A percentile compares a stretch with the other conserved stretches of the same genome.
Conservation (phyloP, 2,329 filamentous ascomycete species). For the Fusarium falciforme region DNA sequence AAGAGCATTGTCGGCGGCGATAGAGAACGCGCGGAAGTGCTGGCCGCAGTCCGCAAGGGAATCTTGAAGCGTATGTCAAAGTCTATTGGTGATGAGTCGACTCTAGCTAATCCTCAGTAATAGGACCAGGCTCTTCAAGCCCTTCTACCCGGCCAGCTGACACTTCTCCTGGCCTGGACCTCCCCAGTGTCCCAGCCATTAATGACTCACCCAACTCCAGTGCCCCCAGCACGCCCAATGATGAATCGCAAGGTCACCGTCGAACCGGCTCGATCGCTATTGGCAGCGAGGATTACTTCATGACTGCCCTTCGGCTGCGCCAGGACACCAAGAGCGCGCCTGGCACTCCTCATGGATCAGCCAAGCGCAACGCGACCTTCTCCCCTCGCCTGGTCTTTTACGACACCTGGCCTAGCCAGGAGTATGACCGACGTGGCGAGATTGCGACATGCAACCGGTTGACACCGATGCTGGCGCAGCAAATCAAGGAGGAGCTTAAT, state of each 20-base stretch:
- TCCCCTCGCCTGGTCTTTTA: constrained; percentile 94
- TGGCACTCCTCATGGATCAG: constrained; percentile 76
- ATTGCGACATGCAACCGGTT: constrained; percentile 98
- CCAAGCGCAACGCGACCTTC: constrained; percentile 77
- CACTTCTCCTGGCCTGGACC: constrained; percentile 63
- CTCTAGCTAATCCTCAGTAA: constrained; percentile 24
- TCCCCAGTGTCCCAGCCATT: constrained; percentile 71
- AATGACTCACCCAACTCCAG: constrained; percentile 86
- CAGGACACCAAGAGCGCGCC: constrained; percentile 85
- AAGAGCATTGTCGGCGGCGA: constrained; percentile 95
- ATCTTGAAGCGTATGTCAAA: constrained; percentile 83
- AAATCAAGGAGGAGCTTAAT: constrained; percentile 99
- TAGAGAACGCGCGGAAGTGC: constrained; percentile 87
- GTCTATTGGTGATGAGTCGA: background rate
- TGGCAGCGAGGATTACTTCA: constrained; percentile 90
- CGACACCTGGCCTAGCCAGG: constrained; percentile 94
- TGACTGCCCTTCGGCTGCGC: constrained; percentile 77
- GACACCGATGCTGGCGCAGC: constrained; percentile 95
- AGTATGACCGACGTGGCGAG: constrained; percentile 96
- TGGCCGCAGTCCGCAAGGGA: constrained; percentile 93
- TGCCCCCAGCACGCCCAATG: constrained; percentile 87
- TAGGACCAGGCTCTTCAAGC: constrained; percentile 70
- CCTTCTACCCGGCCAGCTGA: constrained; percentile 75
- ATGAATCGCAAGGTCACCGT: constrained; percentile 76
- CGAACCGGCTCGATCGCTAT: constrained; percentile 78